Evolutionary conservation across 1,284 basidiomycete species (phyloP).

Genomic region (Austropuccinia psidii): DNA sequence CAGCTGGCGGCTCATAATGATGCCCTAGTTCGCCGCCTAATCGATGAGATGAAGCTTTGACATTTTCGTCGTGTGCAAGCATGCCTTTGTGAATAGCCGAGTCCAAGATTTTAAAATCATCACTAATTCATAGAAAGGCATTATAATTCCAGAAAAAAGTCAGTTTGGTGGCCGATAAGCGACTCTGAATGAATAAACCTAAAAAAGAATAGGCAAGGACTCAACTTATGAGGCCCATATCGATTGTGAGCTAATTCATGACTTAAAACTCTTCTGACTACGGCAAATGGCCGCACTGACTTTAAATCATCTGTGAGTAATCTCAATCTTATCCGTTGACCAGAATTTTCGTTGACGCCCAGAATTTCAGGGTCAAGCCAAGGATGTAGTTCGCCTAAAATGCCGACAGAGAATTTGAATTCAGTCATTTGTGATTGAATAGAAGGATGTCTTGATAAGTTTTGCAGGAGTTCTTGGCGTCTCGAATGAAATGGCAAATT

Average conservation of each 20-base stretch:
- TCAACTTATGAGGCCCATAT: constrained; percentile 24
- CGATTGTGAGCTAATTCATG: constrained; percentile 27
- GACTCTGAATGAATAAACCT: background rate
- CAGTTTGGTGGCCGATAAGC: background rate
- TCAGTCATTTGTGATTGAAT: constrained; percentile 1
- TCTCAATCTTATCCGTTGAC: constrained; percentile 10
- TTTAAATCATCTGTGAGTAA: constrained; percentile 22
- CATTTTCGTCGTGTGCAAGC: constrained; percentile 7
- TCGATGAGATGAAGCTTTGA: constrained; percentile 15
- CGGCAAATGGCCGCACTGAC: background rate
- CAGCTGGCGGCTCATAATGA: constrained; percentile 19
- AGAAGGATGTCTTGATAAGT: constrained; percentile 6
- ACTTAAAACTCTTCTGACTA: constrained; percentile 24
- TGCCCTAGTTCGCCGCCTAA: constrained; percentile 19
- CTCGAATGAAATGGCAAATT: background rate
- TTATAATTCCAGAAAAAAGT: background rate
- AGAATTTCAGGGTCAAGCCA: constrained; percentile 2
- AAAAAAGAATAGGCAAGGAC: background rate
- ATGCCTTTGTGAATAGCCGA: constrained; percentile 12
- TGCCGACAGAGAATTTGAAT: background rate
- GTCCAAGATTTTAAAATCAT: constrained; percentile 18
- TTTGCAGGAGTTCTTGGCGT: background rate
- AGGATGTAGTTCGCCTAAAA: constrained; percentile 18
- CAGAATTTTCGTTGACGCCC: constrained; percentile 14
- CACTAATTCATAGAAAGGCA: background rate